Evolutionary conservation across 768 basidiomycete species (phyloP), one percentile per base, ranked within the genome.

Genomic region (Chalciporus pseudorubinellus): DNA sequence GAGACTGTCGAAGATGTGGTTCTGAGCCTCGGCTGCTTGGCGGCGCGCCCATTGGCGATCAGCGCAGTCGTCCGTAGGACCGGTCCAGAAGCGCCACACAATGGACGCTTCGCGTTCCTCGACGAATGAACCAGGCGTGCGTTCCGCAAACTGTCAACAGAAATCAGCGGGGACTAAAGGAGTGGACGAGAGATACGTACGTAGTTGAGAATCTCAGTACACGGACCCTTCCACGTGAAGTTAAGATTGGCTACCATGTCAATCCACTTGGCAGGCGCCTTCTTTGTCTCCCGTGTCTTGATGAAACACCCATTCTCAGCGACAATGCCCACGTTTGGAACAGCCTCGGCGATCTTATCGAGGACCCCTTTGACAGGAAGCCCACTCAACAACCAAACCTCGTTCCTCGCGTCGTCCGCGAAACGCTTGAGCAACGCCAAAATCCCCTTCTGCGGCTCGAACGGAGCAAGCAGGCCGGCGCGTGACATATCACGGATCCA

Each of bases 301-400:
- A 92, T 79, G 64, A 83, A 93, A 65, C 92, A 93, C 2, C 92
- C 92, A 53, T 94, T 92, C 73, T 94, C 92, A 0, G 90, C 89
- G 77, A 92, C 84, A 52, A 93, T 82, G 16, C 92, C 92, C 46
- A 93, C 72, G 34, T 76, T 77, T 1, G 88, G 87, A 11, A 84
- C 74, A 54, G 72, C 70, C 51, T 77, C 75, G 12, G 79, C 81
- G 22, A 93, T 71, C 46, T 75, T 74, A 59, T 88, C 86, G 50
- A 94, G 64, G 22, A 81, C 77, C 12, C 79, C 82, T 51, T 75
- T 77, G 22, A 85, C 74, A 11, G 82, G 78, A 44, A 92, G 64
- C 7, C 90, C 90, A 62, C 89, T 91, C 54, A 93, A 70, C 52
- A 92, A 55, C 89, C 89, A 93, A 29, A 93, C 85, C 59, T 88